Evolutionary conservation across 1,284 basidiomycete species (phyloP).

Genomic region (Sanguinoderma infundibulare): DNA sequence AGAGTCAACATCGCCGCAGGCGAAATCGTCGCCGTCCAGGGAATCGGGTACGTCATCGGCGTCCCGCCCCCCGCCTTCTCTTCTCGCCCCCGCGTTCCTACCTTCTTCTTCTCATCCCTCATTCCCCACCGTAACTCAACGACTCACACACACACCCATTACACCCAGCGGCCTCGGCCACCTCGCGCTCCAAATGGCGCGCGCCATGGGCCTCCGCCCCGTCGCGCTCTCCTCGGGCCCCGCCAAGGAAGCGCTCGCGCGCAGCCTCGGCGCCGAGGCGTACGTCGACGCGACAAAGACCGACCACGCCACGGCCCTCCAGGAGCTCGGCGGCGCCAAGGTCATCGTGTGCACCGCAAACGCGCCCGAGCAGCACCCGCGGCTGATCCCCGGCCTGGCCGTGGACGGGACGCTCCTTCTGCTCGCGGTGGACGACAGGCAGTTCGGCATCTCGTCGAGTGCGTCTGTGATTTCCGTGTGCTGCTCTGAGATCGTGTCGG

Average conservation of each 20-base stretch:
- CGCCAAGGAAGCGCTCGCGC: slow-evolving; percentile 30
- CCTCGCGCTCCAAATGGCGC: slow-evolving; percentile 33
- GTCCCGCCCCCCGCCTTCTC: not conserved
- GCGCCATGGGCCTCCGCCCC: slow-evolving; percentile 28
- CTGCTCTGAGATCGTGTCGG: not conserved
- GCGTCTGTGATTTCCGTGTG: not conserved
- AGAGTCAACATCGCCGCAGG: slow-evolving; percentile 30
- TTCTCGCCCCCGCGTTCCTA: too few species aligned
- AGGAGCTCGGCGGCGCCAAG: slow-evolving; percentile 43
- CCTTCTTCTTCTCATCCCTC: too few species aligned
- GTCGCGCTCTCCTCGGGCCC: slow-evolving; percentile 30
- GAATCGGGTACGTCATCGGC: slow-evolving; percentile 31
- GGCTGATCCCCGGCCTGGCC: slow-evolving; percentile 37
- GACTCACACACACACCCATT: not conserved
- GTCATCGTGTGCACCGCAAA: slow-evolving; percentile 41
- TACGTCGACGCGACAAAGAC: slow-evolving; percentile 29
- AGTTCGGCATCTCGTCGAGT: slow-evolving; percentile 14
- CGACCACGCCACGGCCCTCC: slow-evolving; percentile 35
- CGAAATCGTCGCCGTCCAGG: slow-evolving; percentile 31
- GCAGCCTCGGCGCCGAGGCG: slow-evolving; percentile 30
- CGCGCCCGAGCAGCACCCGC: slow-evolving; percentile 33
- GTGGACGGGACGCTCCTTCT: slow-evolving; percentile 37
- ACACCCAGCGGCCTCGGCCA: slow-evolving; percentile 32
- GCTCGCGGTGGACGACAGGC: slow-evolving; percentile 21
- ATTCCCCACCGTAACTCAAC: too few species aligned